phyloP scores from a whole-genome alignment of 257 asterid species.

The Eucommia ulmoides region DNA sequence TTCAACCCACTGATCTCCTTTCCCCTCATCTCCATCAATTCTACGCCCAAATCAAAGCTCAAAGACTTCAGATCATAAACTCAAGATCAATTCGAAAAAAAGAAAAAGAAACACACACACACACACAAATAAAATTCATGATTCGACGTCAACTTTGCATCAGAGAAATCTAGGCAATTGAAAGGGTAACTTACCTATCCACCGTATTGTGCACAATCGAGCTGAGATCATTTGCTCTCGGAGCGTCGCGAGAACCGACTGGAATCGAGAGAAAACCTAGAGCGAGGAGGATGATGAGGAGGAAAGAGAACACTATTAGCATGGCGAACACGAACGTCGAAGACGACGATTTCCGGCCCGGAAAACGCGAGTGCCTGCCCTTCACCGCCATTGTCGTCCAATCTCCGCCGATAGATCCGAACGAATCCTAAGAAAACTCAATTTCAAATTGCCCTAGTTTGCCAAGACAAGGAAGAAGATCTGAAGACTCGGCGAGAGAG shows the following conservation, averaged over 20 bases:
- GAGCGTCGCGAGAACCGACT: constrained; percentile 33
- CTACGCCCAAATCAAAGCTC: constrained; percentile 17
- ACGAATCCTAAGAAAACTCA: too few species aligned
- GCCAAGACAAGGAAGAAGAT: too few species aligned
- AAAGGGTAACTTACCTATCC: constrained; percentile 23
- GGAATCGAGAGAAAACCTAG: constrained; percentile 55
- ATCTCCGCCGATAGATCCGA: too few species aligned
- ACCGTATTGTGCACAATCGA: constrained; percentile 43
- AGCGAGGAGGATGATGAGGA: constrained; percentile 37
- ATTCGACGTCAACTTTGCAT: too few species aligned
- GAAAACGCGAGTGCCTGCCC: constrained; percentile 44
- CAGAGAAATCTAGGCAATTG: too few species aligned
- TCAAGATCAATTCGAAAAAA: background rate
- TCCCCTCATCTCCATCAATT: constrained; percentile 40
- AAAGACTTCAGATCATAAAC: background rate
- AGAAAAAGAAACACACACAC: background rate
- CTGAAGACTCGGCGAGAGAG: too few species aligned
- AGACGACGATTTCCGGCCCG: constrained; percentile 40
- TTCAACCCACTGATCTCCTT: constrained; percentile 86
- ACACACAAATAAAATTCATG: background rate
- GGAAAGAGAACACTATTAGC: constrained; percentile 37
- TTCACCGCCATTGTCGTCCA: constrained; percentile 82
- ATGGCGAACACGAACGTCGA: constrained; percentile 33
- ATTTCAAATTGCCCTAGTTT: too few species aligned
- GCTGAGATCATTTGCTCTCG: constrained; percentile 60